These are phyloP conservation scores for Oryza brachyantha DNA, from an alignment of 176 grass and related monocot species.

Conservation along the genomic window DNA sequence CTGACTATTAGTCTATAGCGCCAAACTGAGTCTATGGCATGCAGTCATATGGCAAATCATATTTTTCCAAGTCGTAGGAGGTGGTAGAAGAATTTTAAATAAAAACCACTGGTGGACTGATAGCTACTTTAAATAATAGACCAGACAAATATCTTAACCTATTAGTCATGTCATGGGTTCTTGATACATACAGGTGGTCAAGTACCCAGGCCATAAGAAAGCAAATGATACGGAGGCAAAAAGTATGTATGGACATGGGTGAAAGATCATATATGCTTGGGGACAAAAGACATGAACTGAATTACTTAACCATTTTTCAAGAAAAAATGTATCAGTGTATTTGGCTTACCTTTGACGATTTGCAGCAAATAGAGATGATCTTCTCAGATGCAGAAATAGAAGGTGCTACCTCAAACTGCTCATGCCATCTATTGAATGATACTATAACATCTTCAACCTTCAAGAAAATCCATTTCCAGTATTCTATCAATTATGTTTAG, in stretches of 20 bases:
- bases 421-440: conserved; percentile 58
- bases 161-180: not conserved
- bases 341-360: conserved; percentile 52
- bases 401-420: conserved; percentile 61
- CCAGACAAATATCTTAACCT: not conserved
- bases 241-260: not conserved
- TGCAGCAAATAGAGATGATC: conserved; percentile 65
- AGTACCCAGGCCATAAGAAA: not conserved
- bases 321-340: conserved; percentile 4
- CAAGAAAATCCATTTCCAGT: conserved; percentile 41
- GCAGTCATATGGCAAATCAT: not conserved
- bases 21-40: not conserved
- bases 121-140: conserved; percentile 12
- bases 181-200: not conserved
- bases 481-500: conserved; percentile 12
- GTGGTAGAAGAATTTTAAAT: conserved; percentile 17
- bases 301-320: not conserved
- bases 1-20: too few species aligned
- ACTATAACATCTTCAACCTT: conserved; percentile 74
- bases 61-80: not conserved
- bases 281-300: not conserved
- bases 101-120: not conserved
- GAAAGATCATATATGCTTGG: conserved; percentile 17
- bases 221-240: not conserved
- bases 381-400: conserved; percentile 55